phyloP scores from a whole-genome alignment of 2,329 filamentous ascomycete genomes.

The Diaporthe velutina region DNA sequence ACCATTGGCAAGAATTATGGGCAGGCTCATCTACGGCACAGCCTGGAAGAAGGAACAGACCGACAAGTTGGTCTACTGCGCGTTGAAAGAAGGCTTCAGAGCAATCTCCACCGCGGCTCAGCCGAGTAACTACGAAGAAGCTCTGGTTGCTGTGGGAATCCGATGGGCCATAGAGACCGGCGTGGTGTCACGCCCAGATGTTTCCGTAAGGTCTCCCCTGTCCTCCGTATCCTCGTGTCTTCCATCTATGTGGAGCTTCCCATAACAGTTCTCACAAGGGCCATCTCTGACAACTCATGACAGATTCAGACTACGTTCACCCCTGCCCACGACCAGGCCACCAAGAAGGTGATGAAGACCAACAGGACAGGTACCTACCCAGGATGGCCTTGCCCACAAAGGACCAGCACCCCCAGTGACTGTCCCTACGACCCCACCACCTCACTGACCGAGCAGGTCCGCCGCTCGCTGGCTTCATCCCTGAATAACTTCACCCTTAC shows the following conservation, averaged over 20 bases:
- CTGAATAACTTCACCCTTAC: conserved; percentile 70
- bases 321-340: conserved; percentile 69
- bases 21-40: conserved; percentile 77
- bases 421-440: conserved; percentile 73
- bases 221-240: neutral
- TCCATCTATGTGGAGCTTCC: neutral
- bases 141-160: conserved; percentile 76
- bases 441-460: conserved; percentile 74
- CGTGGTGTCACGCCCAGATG: conserved; percentile 55
- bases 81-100: conserved; percentile 77
- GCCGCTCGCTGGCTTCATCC: conserved; percentile 75
- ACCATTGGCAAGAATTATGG: neutral
- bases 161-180: conserved; percentile 70
- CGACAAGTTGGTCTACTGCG: conserved; percentile 74
- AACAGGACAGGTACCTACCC: neutral
- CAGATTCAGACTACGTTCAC: conserved; percentile 90
- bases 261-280: conserved; percentile 22
- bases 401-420: conserved; percentile 57
- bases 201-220: conserved; percentile 24
- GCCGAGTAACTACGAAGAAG: conserved; percentile 82
- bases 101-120: conserved; percentile 84
- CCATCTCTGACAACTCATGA: conserved; percentile 35
- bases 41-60: conserved; percentile 86
- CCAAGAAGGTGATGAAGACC: neutral
- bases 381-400: conserved; percentile 8